Conservation (phyloP, 2,329 filamentous ascomycete genomes). For the Xylariaceae sp. region DNA sequence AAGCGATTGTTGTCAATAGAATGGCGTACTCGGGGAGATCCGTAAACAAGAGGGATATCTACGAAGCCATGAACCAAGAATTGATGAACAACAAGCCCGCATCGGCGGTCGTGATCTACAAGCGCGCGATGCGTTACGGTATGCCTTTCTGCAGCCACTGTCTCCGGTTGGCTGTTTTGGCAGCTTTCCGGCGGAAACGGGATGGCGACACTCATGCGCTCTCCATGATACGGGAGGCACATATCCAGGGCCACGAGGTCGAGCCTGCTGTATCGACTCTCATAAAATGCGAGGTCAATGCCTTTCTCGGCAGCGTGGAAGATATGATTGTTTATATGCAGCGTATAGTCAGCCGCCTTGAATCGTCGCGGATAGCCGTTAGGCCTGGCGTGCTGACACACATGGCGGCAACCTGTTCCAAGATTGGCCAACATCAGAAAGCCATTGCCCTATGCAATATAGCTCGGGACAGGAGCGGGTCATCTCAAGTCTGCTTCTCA, state of each 20-base stretch:
- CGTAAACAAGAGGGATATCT: slow-evolving; percentile 33
- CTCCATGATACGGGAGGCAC: slow-evolving; percentile 39
- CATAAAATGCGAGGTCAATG: slow-evolving; percentile 27
- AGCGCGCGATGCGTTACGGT: slow-evolving; percentile 32
- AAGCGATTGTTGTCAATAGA: slow-evolving; percentile 20
- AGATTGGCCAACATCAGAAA: slow-evolving; percentile 22
- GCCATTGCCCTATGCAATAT: slow-evolving; percentile 30
- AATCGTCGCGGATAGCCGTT: slow-evolving; percentile 27
- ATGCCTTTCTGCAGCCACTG: slow-evolving; percentile 40
- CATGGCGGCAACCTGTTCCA: slow-evolving; percentile 26
- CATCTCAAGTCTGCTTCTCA: slow-evolving; percentile 29
- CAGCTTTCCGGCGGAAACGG: slow-evolving; percentile 36
- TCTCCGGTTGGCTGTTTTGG: slow-evolving; percentile 46
- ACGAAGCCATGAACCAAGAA: slow-evolving; percentile 40
- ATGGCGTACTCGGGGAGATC: slow-evolving; percentile 27
- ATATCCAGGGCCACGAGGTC: slow-evolving; percentile 41
- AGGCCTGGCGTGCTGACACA: slow-evolving; percentile 26
- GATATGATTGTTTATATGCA: slow-evolving; percentile 28
- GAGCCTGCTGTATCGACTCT: slow-evolving; percentile 33
- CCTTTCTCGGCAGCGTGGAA: slow-evolving; percentile 20
- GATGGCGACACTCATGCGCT: slow-evolving; percentile 34
- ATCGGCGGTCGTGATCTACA: slow-evolving; percentile 39
- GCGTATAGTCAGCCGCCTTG: slow-evolving; percentile 27
- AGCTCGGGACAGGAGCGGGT: slow-evolving; percentile 26
- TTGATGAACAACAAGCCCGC: slow-evolving; percentile 33